Base-by-base conservation (phyloP, 768 basidiomycete genomes). In the Saitozyma podzolica region DNA sequence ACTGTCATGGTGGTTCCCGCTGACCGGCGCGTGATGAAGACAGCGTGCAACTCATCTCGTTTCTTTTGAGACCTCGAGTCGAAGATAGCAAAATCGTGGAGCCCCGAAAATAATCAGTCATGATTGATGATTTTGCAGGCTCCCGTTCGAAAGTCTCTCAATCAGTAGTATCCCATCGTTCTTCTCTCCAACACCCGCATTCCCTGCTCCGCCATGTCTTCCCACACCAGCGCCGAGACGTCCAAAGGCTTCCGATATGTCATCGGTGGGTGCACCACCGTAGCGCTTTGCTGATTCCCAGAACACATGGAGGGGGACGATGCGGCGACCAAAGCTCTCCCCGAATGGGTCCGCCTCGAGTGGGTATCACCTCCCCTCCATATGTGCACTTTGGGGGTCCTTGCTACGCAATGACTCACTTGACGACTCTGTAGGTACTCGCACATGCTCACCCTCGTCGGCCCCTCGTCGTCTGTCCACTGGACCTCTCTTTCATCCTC, bases 341-440 rank as follows among this genome's bases (percentile, higher is more conserved):
- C 83, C 4, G 80, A 80, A 61, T 98, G 95, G 95, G 94, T 97
- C 40, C 85, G 89, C 69, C 85, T 97, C 52, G 95, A 97, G 83
- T 97, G 84, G 72, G 91, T 90, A 61, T 63, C 84, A 81, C 42
- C 39, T 20, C 8, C 5, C 11, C n/a, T 20, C 40, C 43, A 43
- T 48, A 3, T 8, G 39, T 50, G 19, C 9, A 39, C 45, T 11
- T 17, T 47, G 29, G 2, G 29, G 29, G 29, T 29, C 29, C 29
- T 29, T 7, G 9, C 3, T 43, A 2, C 20, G 42, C 40, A 43
- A 42, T 45, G 40, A 56, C 47, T 52, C 29, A 48, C 41, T 54
- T 65, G 58, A 8, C 62, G 29, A 59, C 9, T 54, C n/a, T 20
- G n/a, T 7, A 68, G 70, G 50, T 73, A 71, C 55, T 75, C 92